Evolutionary conservation across 2,329 filamentous ascomycete species (phyloP).

Genomic region (Ceratocystis colombiana): DNA sequence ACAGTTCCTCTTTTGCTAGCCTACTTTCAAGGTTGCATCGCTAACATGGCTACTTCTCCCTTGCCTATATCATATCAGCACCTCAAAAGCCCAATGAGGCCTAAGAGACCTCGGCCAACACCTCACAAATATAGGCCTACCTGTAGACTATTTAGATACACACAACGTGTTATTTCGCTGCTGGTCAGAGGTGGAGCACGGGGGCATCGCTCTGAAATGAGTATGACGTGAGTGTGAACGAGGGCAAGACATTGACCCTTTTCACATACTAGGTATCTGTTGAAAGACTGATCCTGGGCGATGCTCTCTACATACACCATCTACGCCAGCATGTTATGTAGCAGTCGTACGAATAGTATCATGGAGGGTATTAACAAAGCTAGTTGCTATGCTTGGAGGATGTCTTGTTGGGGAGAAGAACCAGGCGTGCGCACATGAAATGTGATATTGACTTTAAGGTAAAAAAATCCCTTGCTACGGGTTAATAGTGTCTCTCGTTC

Average conservation of each 20-base stretch:
- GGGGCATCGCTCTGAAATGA: not conserved
- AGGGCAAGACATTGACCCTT: not conserved
- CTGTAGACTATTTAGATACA: not conserved
- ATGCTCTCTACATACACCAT: not conserved
- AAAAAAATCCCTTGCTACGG: not conserved
- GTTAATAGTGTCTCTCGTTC: not conserved
- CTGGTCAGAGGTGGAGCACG: not conserved
- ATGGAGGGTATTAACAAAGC: not conserved
- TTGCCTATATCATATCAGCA: not conserved
- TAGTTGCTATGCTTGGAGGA: too few relatives aligned
- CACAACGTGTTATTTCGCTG: not conserved
- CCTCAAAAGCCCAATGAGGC: too few relatives aligned
- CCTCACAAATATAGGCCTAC: not conserved
- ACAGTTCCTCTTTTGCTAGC: conserved; percentile 2
- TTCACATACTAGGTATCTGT: not conserved
- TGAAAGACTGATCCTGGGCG: not conserved
- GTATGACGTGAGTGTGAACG: not conserved
- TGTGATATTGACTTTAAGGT: not conserved
- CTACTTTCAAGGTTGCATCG: not conserved
- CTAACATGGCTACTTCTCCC: not conserved
- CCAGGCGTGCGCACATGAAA: not conserved
- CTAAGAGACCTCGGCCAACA: too few relatives aligned
- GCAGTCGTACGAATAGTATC: not conserved
- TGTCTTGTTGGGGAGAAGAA: too few relatives aligned
- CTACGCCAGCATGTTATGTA: not conserved